A percentile compares a stretch with the other conserved stretches of the same genome.
Conservation (phyloP, 805 yeast species). For the Yarrowia keelungensis region DNA sequence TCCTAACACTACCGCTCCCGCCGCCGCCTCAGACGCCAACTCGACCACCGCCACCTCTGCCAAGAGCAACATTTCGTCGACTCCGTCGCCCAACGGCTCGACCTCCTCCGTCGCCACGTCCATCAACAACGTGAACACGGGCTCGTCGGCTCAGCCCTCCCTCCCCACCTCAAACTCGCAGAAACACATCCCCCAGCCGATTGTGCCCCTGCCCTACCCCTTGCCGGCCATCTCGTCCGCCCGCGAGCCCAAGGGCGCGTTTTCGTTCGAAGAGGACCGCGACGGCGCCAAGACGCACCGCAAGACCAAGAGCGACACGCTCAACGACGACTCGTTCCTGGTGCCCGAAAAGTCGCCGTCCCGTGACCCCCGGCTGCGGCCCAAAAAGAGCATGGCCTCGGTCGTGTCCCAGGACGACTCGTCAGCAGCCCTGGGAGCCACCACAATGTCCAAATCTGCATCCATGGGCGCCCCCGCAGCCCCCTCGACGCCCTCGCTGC, state of each 20-base stretch:
- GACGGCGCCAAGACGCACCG: slow-evolving; percentile 14
- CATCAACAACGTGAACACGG: not conserved
- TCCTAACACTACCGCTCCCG: too few species aligned
- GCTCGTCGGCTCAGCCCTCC: too few species aligned
- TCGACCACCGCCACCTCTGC: not conserved
- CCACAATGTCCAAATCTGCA: slow-evolving; percentile 17
- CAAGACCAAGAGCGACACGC: slow-evolving; percentile 34
- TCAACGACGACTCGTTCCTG: slow-evolving; percentile 24
- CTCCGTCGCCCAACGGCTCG: slow-evolving; percentile 8
- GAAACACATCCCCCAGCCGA: slow-evolving; percentile 20
- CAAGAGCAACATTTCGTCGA: not conserved
- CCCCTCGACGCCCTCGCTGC: not conserved
- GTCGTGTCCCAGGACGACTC: slow-evolving; percentile 4
- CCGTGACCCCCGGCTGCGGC: not conserved
- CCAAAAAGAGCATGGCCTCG: slow-evolving; percentile 25
- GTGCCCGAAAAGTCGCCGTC: slow-evolving; percentile 24
- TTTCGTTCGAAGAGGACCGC: slow-evolving; percentile 5
- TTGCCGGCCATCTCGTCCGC: slow-evolving; percentile 24
- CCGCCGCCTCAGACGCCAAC: not conserved
- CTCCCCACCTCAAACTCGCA: not conserved
- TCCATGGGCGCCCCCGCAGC: slow-evolving; percentile 6
- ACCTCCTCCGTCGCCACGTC: slow-evolving; percentile 21
- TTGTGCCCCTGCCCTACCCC: slow-evolving; percentile 32
- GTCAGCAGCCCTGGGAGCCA: not conserved
- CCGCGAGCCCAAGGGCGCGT: slow-evolving; percentile 9